phyloP scores from a whole-genome alignment of 176 grass and related monocot genomes.

The Ampelocalamus luodianensis region DNA sequence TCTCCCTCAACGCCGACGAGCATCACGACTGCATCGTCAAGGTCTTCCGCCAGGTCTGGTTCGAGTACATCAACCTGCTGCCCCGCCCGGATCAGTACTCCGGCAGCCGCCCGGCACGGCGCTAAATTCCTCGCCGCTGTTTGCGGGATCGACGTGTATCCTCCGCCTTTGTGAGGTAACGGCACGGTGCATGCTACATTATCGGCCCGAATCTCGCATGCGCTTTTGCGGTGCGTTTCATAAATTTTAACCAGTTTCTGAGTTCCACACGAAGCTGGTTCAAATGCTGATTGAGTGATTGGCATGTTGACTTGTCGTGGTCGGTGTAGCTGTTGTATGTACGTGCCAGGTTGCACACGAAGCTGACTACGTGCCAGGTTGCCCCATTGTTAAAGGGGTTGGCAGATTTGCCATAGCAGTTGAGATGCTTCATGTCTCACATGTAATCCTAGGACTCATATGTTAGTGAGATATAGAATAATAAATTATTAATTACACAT shows the following conservation, averaged over 20 bases:
- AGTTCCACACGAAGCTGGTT: background rate
- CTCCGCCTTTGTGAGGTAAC: background rate
- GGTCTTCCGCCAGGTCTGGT: slow-evolving; percentile 81
- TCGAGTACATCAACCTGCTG: slow-evolving; percentile 55
- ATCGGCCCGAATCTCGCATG: background rate
- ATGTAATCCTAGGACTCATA: too few species aligned
- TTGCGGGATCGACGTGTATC: background rate
- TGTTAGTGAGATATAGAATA: too few species aligned
- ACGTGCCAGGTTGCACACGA: too few species aligned
- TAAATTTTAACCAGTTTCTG: background rate
- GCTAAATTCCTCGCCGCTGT: background rate
- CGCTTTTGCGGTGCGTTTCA: background rate
- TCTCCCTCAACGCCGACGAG: slow-evolving; percentile 81
- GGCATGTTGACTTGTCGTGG: background rate
- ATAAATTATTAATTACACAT: too few species aligned
- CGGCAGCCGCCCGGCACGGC: background rate
- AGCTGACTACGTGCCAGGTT: too few species aligned
- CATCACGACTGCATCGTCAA: slow-evolving; percentile 87
- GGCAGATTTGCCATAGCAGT: too few species aligned
- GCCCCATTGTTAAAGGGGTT: too few species aligned
- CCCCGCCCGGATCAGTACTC: background rate
- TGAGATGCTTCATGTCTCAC: too few species aligned
- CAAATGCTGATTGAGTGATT: background rate
- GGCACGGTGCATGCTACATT: background rate
- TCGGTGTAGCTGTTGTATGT: background rate